Conservation (phyloP, 805 yeast species). For the Barnettozyma salicaria region DNA sequence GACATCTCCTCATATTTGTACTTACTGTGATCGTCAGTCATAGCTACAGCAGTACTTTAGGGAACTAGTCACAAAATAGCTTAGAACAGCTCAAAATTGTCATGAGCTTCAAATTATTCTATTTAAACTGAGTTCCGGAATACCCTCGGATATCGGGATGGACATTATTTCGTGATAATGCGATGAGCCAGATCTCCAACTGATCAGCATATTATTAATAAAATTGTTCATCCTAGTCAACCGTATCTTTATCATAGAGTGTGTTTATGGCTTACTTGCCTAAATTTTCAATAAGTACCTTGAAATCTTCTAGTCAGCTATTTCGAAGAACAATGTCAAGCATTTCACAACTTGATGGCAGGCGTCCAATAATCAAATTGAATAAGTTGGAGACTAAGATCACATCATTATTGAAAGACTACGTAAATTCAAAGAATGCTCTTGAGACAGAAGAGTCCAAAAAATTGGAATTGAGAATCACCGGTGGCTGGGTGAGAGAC, state of each 20-base stretch:
- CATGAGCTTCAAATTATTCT: background rate
- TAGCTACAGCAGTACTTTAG: slow-evolving; percentile 1
- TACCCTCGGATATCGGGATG: background rate
- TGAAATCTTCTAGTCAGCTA: background rate
- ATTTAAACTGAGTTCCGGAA: background rate
- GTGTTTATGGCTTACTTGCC: too few species aligned
- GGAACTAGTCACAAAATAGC: background rate
- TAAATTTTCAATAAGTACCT: background rate
- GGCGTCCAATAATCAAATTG: slow-evolving; percentile 26
- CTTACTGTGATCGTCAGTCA: slow-evolving; percentile 22
- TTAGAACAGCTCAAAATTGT: slow-evolving; percentile 1
- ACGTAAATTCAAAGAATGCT: slow-evolving; percentile 21
- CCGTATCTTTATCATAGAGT: too few species aligned
- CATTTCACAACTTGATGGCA: slow-evolving; percentile 3
- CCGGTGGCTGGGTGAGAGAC: slow-evolving; percentile 99
- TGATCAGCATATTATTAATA: too few species aligned
- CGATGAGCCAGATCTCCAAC: too few species aligned
- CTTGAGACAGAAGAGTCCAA: slow-evolving; percentile 8
- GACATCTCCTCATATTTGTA: slow-evolving; percentile 72
- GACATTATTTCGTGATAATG: background rate
- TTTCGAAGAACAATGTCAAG: background rate
- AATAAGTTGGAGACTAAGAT: slow-evolving; percentile 39
- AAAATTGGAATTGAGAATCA: slow-evolving; percentile 61
- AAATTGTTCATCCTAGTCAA: too few species aligned
- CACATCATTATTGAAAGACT: slow-evolving; percentile 35